Evolutionary conservation across 1,139 yeast genomes (phyloP).

Genomic region (Hemisphaericaspora xylanilytica): DNA sequence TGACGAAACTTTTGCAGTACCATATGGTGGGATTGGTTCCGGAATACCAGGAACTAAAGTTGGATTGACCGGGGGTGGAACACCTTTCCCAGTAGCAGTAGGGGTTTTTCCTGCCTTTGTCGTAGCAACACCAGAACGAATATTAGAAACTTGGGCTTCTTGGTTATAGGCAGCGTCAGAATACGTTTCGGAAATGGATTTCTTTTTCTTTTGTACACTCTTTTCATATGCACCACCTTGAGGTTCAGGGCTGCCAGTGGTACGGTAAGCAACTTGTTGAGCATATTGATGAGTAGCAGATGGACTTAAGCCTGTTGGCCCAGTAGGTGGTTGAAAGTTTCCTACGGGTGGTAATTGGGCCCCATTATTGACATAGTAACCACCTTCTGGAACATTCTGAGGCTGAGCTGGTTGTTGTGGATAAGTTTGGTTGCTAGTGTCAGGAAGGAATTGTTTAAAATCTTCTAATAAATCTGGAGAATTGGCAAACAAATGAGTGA

Average conservation of each 20-base stretch:
- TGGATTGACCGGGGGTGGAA: slow-evolving; percentile 43
- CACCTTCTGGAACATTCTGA: slow-evolving; percentile 8
- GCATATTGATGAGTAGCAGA: slow-evolving; percentile 13
- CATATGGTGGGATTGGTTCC: slow-evolving; percentile 75
- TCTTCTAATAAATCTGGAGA: slow-evolving; percentile 95
- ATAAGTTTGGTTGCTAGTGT: slow-evolving; percentile 53
- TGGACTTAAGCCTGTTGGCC: slow-evolving; percentile 33
- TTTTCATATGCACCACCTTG: slow-evolving; percentile 14
- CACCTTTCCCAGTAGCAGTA: slow-evolving; percentile 7
- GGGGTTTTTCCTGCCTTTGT: slow-evolving; percentile 10
- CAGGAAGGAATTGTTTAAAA: slow-evolving; percentile 93
- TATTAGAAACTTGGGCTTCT: slow-evolving; percentile 54
- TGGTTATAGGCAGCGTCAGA: slow-evolving; percentile 37
- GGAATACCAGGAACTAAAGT: slow-evolving; percentile 83
- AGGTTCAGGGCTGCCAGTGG: slow-evolving; percentile 17
- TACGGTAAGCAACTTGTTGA: slow-evolving; percentile 17
- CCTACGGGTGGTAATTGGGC: slow-evolving; percentile 92
- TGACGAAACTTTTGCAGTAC: slow-evolving; percentile 50
- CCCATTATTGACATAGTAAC: slow-evolving; percentile 25
- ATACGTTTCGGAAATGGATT: slow-evolving; percentile 30
- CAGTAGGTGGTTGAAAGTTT: slow-evolving; percentile 80
- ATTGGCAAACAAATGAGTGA: slow-evolving; percentile 80
- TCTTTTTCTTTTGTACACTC: slow-evolving; percentile 23
- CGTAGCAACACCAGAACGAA: slow-evolving; percentile 35
- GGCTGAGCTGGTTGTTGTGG: slow-evolving; percentile 9